Conservation (phyloP, 164 flowering plant genomes). For the Berberis thunbergii region DNA sequence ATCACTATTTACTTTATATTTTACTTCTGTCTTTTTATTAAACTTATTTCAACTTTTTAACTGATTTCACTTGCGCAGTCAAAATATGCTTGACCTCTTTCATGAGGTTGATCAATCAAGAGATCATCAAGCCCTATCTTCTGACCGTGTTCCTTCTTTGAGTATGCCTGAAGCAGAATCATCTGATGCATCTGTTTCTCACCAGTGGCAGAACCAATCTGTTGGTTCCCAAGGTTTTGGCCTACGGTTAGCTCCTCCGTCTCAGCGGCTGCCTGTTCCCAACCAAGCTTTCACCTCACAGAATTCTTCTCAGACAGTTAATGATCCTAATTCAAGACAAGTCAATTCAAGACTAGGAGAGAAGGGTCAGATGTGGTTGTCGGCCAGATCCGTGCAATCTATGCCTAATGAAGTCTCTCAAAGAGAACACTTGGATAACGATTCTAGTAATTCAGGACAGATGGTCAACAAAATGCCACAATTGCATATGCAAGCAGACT, state of each 20-base stretch:
- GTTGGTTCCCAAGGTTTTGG: constrained; percentile 61
- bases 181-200: constrained; percentile 45
- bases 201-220: constrained; percentile 36
- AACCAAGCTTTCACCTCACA: constrained; percentile 34
- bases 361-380: constrained; percentile 24
- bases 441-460: constrained; percentile 22
- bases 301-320: constrained; percentile 23
- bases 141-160: constrained; percentile 30
- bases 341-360: constrained; percentile 26
- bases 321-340: constrained; percentile 23
- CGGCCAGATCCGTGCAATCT: constrained; percentile 27
- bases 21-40: neutral
- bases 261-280: constrained; percentile 33
- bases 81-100: constrained; percentile 80
- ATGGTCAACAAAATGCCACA: constrained; percentile 20
- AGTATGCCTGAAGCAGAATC: constrained; percentile 29
- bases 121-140: constrained; percentile 31
- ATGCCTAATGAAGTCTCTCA: constrained; percentile 22
- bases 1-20: neutral
- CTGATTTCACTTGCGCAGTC: constrained; percentile 34
- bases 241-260: constrained; percentile 68
- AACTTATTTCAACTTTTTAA: neutral
- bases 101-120: constrained; percentile 74
- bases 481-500: constrained; percentile 21
- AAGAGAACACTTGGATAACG: constrained; percentile 24